Evolutionary conservation across 1,284 basidiomycete genomes (phyloP).

Genomic region (Pseudozyma tsukubaensis): DNA sequence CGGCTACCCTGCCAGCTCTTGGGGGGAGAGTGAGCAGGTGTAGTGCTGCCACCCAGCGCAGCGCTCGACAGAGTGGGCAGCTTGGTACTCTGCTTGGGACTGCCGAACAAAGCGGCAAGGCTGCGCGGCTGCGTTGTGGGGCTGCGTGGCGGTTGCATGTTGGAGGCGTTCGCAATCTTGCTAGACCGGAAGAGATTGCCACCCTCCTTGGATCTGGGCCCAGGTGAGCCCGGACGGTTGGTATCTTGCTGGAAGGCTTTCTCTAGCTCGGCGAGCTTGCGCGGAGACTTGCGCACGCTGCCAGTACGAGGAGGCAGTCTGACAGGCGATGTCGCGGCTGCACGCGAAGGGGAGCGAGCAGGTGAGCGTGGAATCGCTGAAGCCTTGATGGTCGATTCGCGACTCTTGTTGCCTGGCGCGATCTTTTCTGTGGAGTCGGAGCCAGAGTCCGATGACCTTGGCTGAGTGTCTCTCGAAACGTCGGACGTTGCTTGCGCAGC

Average conservation of each 20-base stretch:
- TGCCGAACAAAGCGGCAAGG: constrained; percentile 44
- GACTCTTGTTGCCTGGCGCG: constrained; percentile 23
- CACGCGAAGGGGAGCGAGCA: constrained; percentile 38
- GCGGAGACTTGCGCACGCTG: constrained; percentile 47
- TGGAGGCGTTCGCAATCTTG: neutral
- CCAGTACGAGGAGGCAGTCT: constrained; percentile 34
- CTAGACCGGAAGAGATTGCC: constrained; percentile 23
- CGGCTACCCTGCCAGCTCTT: constrained; percentile 40
- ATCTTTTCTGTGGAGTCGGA: constrained; percentile 42
- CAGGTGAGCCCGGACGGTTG: constrained; percentile 21
- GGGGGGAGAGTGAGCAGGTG: constrained; percentile 45
- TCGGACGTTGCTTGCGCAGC: constrained; percentile 3
- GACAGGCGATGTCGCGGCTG: constrained; percentile 30
- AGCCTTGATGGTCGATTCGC: constrained; percentile 48
- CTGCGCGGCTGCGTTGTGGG: constrained; percentile 37
- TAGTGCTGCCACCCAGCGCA: constrained; percentile 31
- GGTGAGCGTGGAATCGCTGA: constrained; percentile 49
- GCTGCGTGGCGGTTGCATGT: constrained; percentile 25
- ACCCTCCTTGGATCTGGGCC: constrained; percentile 16
- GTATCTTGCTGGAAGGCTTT: constrained; percentile 20
- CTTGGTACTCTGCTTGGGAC: constrained; percentile 42
- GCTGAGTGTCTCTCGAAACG: neutral
- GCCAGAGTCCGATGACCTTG: constrained; percentile 30
- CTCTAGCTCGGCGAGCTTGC: constrained; percentile 36
- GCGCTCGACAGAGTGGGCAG: constrained; percentile 34